These are phyloP conservation scores for Brassica cretica DNA, from an alignment of 345 rosid genomes.

Conservation along the genomic window DNA sequence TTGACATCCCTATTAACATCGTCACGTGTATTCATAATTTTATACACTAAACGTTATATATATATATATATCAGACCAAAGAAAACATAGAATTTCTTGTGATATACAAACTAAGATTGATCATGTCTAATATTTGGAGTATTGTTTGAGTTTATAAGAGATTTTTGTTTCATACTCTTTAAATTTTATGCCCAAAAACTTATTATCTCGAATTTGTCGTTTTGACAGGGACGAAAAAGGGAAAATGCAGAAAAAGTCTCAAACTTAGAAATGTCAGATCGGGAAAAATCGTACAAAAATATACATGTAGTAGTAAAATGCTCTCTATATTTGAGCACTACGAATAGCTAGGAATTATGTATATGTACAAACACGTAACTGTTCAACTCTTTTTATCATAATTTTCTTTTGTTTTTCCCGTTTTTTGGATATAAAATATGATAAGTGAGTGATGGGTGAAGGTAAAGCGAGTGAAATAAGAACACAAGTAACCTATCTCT, in stretches of 20 bases:
- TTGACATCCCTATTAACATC: neutral
- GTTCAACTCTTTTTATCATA: neutral
- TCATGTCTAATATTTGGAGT: neutral
- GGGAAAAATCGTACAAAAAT: slow-evolving; percentile 28
- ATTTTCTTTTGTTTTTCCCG: neutral
- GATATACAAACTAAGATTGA: neutral
- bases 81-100: neutral
- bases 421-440: neutral
- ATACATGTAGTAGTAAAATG: slow-evolving; percentile 19
- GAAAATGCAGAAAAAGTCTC: neutral
- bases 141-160: neutral
- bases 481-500: slow-evolving; percentile 3
- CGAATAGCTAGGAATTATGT: slow-evolving; percentile 1
- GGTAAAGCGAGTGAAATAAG: slow-evolving; percentile 22
- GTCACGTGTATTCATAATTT: neutral
- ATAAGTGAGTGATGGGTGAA: slow-evolving; percentile 21
- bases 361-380: slow-evolving; percentile 30
- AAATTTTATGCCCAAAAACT: neutral
- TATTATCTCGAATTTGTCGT: neutral
- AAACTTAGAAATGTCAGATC: slow-evolving; percentile 30
- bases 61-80: neutral
- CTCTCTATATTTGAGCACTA: slow-evolving; percentile 22
- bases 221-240: neutral
- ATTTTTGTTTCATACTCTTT: neutral
- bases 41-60: too few relatives aligned